These are phyloP conservation scores for Pseudogymnoascus sp. DNA, from an alignment of 2,329 filamentous ascomycete genomes.

Conservation along the genomic window DNA sequence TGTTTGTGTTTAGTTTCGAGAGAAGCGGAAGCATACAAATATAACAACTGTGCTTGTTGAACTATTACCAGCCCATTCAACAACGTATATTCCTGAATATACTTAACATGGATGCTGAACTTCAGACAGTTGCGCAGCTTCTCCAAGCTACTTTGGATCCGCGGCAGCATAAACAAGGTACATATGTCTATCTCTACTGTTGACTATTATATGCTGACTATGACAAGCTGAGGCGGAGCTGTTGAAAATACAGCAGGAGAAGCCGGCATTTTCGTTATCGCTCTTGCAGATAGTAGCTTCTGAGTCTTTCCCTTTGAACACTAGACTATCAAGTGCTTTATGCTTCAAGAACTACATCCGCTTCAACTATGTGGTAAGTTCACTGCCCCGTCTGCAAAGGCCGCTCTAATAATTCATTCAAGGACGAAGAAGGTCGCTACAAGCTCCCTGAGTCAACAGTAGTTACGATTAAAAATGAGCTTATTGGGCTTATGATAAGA, in stretches of 20 bases:
- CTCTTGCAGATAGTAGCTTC: constrained; percentile 87
- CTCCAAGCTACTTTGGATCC: constrained; percentile 88
- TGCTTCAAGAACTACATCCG: constrained; percentile 99
- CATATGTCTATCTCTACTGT: constrained; percentile 18
- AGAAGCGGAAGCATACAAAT: constrained; percentile 7
- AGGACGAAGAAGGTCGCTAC: constrained; percentile 90
- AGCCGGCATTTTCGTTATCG: constrained; percentile 77
- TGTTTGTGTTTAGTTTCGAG: constrained; percentile 10
- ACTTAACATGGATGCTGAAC: constrained; percentile 49
- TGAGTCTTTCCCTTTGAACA: constrained; percentile 62
- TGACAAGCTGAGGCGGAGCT: constrained; percentile 69
- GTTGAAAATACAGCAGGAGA: constrained; percentile 62
- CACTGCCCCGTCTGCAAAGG: neutral
- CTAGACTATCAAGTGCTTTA: constrained; percentile 77
- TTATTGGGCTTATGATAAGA: constrained; percentile 93
- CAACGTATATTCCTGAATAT: constrained; percentile 7
- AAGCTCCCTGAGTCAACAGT: constrained; percentile 80
- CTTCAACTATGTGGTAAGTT: constrained; percentile 74
- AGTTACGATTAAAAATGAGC: constrained; percentile 81
- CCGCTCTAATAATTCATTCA: constrained; percentile 17
- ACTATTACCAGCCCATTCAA: constrained; percentile 2
- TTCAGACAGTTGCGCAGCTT: constrained; percentile 65
- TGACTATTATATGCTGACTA: constrained; percentile 25
- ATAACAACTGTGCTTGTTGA: constrained; percentile 7
- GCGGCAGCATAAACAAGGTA: constrained; percentile 81